These are phyloP conservation scores for Thermoascus crustaceus DNA, from an alignment of 2,329 filamentous ascomycete genomes.

Conservation along the genomic window DNA sequence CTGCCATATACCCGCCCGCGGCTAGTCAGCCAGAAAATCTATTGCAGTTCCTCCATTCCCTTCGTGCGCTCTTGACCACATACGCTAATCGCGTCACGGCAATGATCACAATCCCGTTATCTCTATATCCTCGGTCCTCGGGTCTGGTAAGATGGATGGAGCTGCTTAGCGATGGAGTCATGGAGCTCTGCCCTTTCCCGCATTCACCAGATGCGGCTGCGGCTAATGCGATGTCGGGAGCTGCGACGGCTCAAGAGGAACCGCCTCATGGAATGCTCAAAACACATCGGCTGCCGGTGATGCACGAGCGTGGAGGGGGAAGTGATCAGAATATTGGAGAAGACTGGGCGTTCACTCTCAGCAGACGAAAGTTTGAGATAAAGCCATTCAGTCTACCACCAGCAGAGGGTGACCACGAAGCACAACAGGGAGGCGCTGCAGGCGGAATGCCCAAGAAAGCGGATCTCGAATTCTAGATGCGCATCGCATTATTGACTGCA, in stretches of 20 bases:
- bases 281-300: constrained; percentile 72
- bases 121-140: constrained; percentile 66
- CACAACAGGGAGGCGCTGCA: constrained; percentile 42
- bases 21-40: constrained; percentile 63
- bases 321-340: constrained; percentile 63
- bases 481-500: constrained; percentile 2
- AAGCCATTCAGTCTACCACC: constrained; percentile 86
- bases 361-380: constrained; percentile 73
- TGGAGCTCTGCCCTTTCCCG: constrained; percentile 72
- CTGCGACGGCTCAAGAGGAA: constrained; percentile 57
- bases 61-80: constrained; percentile 66
- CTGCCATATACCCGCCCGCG: constrained; percentile 68
- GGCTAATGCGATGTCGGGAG: constrained; percentile 43
- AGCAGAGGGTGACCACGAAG: constrained; percentile 63
- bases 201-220: constrained; percentile 46
- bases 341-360: constrained; percentile 85
- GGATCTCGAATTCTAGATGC: constrained; percentile 63
- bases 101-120: constrained; percentile 68
- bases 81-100: constrained; percentile 59
- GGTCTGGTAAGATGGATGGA: constrained; percentile 83
- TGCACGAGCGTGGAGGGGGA: constrained; percentile 82
- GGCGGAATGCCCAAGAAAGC: constrained; percentile 50
- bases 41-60: constrained; percentile 69
- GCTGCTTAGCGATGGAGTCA: constrained; percentile 70
- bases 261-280: constrained; percentile 78